Base-by-base conservation (phyloP, 345 rosid genomes). In the Iberis pinnata region DNA sequence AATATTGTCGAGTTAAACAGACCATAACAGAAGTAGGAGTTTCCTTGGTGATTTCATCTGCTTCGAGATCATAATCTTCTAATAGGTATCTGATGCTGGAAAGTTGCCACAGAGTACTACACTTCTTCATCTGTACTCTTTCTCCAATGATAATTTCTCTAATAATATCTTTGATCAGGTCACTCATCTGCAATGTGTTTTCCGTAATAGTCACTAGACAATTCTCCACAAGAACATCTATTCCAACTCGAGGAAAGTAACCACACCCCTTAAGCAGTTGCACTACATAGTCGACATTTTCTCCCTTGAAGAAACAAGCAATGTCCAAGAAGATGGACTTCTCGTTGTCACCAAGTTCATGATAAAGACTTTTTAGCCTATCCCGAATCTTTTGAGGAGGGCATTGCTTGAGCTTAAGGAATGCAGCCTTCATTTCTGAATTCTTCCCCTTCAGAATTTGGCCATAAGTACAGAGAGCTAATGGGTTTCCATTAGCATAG, bases 401-500 rank as follows among this genome's bases (percentile, higher is more conserved):
- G 9, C 1, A 17, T 8, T 24, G 12, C 44, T 58, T 58, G 36
- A 58, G 44, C n/a, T 10, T 3, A 17, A 45, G 9, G 53, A 58
- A 46, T 4, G 53, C 36, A 1, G 24, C 9, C 35, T 58, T 53
- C 36, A 58, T 45, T 20, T 46, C 27, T 45, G 62, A 20, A 35
- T 12, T 16, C 31, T 49, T 49, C 9, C 18, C 8, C 33, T 9
- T 19, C 39, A 6, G 39, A 0, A 60, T 18, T 18, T 6, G 31
- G 1, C 56, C 56, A 40, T 38, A 60, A 4, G 36, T 47, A 12
- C 31, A 1, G 18, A 77, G 67, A 7, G 75, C 73, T 25, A 71
- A 19, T 1, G 75, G 78, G 24, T 67, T 60, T 47, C 64, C 54
- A 39, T 60, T 26, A 39, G 26, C 53, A 46, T 60, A 47, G 11